A percentile compares a stretch with the other conserved stretches of the same genome.
phyloP scores from a whole-genome alignment of 345 rosid species.

The Bretschneidera sinensis region DNA sequence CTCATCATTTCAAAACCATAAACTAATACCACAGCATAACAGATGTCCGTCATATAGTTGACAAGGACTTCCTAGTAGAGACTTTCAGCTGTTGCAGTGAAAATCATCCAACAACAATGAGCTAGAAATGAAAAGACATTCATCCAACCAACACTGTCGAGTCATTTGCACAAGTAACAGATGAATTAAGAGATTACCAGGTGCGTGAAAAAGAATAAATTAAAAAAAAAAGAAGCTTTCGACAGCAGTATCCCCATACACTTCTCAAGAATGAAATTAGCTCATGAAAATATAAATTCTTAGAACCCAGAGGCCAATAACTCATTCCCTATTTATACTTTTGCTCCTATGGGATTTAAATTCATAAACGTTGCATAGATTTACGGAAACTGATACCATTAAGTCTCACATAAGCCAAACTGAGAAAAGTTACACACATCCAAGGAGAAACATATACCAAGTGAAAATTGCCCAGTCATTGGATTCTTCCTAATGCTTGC shows the following conservation, averaged over 20 bases:
- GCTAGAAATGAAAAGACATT: background rate
- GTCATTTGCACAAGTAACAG: background rate
- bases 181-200: background rate
- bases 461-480: background rate
- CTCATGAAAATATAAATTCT: slow-evolving; percentile 4
- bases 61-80: background rate
- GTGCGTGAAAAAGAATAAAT: too few species aligned
- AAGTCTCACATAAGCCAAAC: background rate
- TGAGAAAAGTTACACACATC: background rate
- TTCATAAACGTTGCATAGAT: background rate
- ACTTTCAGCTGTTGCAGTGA: background rate
- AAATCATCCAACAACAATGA: background rate
- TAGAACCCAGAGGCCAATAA: background rate
- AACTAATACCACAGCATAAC: too few species aligned
- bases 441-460: background rate
- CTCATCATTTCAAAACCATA: background rate
- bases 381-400: background rate
- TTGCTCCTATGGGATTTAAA: background rate
- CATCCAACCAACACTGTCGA: background rate
- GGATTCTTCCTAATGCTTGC: background rate
- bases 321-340: background rate
- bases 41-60: background rate
- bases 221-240: background rate
- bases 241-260: background rate
- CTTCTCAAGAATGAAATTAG: slow-evolving; percentile 1